Evolutionary conservation across 2,329 filamentous ascomycete genomes (phyloP), one percentile per base, ranked within the genome.

Genomic region (Colletotrichum spaethianum): DNA sequence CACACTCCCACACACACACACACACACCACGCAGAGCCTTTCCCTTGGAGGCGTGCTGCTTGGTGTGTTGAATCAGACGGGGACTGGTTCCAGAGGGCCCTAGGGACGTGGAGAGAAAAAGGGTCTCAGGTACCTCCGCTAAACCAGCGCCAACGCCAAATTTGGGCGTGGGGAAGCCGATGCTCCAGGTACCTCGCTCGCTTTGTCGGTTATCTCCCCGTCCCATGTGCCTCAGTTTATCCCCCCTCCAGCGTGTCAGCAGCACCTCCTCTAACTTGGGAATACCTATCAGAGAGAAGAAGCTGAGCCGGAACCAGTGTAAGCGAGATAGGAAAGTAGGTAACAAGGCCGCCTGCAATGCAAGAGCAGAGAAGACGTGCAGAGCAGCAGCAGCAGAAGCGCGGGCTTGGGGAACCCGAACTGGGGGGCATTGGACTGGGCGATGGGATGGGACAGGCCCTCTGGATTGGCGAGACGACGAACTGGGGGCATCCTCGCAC

Each of bases 401-500:
- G 28, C 9, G 50, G 42, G 42, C 42, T 46, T 18, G 42, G 42
- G 42, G 40, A 26, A 36, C 52, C 44, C 31, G 67, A 56, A 48
- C 28, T 48, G 40, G 40, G 59, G 33, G 33, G 56, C 52, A 31
- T 52, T 40, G 59, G 50, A 14, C 40, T 52, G 33, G 31, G n/a
- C 38, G 36, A 52, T 26, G 50, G 26, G 26, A 33, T 26, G 20
- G 28, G 33, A 52, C 26, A 59, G 31, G 23, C 31, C 42, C 50
- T 67, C 42, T 44, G 68, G 36, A 71, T 59, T 72, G 65, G 69
- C 69, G 59, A 63, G 52, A 69, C 59, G 65, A 69, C 38, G 23
- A 69, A 26, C 20, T 38, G 59, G 69, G 69, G 52, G 28, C n/a
- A 50, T 52, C 69, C 59, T 46, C 36, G 65, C 52, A 69, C 44